A percentile compares a stretch with the other conserved stretches of the same genome.
Evolutionary conservation across 2,329 filamentous ascomycete species (phyloP).

Genomic region (Aspergillus bombycis): DNA sequence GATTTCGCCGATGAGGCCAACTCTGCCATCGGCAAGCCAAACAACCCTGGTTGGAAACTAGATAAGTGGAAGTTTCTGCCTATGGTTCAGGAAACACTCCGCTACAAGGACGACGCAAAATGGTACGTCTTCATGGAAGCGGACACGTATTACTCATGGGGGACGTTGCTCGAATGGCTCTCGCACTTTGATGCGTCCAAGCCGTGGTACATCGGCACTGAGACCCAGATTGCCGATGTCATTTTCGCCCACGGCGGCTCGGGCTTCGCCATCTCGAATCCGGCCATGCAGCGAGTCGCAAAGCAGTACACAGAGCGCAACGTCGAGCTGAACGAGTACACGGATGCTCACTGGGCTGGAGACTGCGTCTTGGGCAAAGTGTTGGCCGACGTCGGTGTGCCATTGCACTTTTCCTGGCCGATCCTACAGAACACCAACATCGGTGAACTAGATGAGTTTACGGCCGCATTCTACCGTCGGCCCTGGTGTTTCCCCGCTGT

Average conservation of each 20-base stretch:
- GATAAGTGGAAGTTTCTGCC: constrained; percentile 64
- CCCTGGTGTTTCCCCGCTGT: constrained; percentile 56
- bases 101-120: constrained; percentile 50
- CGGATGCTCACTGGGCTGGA: constrained; percentile 52
- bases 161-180: constrained; percentile 58
- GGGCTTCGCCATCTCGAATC: constrained; percentile 56
- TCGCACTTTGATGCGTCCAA: constrained; percentile 51
- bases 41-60: constrained; percentile 55
- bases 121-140: constrained; percentile 65
- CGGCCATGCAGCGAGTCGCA: constrained; percentile 50
- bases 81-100: constrained; percentile 55
- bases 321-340: constrained; percentile 49
- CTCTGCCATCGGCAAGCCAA: constrained; percentile 45
- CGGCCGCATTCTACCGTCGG: constrained; percentile 41
- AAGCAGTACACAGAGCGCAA: constrained; percentile 47
- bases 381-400: constrained; percentile 50
- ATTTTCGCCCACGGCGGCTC: constrained; percentile 59
- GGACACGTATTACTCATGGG: constrained; percentile 61
- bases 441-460: constrained; percentile 49
- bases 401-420: constrained; percentile 53
- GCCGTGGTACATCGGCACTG: constrained; percentile 58
- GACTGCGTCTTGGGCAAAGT: constrained; percentile 56
- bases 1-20: constrained; percentile 44
- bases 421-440: constrained; percentile 48
- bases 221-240: constrained; percentile 54